Evolutionary conservation across 1,284 basidiomycete genomes (phyloP).

Genomic region (Rhizoctonia solani): DNA sequence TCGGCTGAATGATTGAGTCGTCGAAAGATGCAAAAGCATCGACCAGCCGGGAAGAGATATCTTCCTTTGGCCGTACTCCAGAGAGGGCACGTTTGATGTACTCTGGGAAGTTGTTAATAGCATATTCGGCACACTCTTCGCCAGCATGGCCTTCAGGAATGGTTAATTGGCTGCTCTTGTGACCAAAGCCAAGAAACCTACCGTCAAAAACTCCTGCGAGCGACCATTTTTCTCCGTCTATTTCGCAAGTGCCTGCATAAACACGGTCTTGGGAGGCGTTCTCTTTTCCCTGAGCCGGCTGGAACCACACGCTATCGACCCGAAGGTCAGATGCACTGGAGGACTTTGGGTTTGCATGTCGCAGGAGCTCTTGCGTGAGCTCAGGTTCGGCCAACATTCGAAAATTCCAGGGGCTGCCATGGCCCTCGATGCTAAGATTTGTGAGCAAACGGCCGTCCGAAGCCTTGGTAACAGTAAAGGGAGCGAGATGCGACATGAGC

Average conservation of each 20-base stretch:
- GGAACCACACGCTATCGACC: constrained; percentile 32
- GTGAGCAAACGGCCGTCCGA: not conserved
- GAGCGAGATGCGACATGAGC: constrained; percentile 1
- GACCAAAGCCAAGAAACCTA: no score
- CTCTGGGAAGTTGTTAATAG: constrained; percentile 10
- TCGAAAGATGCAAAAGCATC: constrained; percentile 26
- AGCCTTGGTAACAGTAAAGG: constrained; percentile 1
- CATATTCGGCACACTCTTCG: constrained; percentile 29
- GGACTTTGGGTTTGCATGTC: constrained; percentile 14
- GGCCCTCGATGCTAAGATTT: not conserved
- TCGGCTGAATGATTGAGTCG: not conserved
- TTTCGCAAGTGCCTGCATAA: not conserved
- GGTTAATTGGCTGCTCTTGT: no score
- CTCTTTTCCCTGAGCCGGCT: constrained; percentile 31
- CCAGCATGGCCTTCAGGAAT: constrained; percentile 17
- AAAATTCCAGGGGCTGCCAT: constrained; percentile 5
- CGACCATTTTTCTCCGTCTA: not conserved
- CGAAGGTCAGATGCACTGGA: constrained; percentile 5
- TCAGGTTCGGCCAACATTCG: constrained; percentile 12
- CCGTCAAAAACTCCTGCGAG: constrained; percentile 34
- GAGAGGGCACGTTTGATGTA: constrained; percentile 1
- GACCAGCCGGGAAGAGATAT: not conserved
- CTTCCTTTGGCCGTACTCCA: not conserved
- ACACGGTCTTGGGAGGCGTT: constrained; percentile 32
- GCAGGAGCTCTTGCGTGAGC: not conserved